phyloP scores from a whole-genome alignment of 495 filamentous ascomycete species.

The Tuber indicum region DNA sequence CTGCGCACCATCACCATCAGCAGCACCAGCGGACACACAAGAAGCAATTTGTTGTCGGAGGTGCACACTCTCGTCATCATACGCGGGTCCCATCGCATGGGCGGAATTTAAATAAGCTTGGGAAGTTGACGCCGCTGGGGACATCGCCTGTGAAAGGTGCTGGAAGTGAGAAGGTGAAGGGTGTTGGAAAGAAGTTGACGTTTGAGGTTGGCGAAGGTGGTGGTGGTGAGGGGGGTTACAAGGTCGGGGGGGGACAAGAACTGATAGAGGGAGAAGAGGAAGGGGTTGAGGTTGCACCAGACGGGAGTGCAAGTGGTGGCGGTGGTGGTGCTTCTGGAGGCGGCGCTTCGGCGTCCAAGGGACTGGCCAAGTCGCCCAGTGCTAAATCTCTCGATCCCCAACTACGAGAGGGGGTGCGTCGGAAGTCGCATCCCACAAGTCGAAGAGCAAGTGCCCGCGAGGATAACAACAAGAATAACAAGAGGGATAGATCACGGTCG shows the following conservation, averaged over 20 bases:
- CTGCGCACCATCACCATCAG: conserved; percentile 26
- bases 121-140: conserved; percentile 37
- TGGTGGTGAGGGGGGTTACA: conserved; percentile 31
- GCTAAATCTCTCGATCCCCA: conserved; percentile 39
- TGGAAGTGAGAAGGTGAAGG: conserved; percentile 25
- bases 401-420: conserved; percentile 21
- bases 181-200: conserved; percentile 33
- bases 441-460: background rate
- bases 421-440: conserved; percentile 11
- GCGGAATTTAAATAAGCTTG: conserved; percentile 44
- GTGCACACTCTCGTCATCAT: conserved; percentile 34
- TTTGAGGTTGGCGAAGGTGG: conserved; percentile 33
- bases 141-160: conserved; percentile 24
- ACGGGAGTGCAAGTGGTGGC: conserved; percentile 24
- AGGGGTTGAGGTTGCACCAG: conserved; percentile 4
- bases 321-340: conserved; percentile 17
- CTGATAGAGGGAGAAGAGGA: conserved; percentile 2
- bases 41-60: conserved; percentile 33
- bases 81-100: conserved; percentile 45
- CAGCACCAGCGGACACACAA: conserved; percentile 19
- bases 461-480: conserved; percentile 5
- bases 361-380: conserved; percentile 37
- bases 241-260: conserved; percentile 20
- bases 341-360: conserved; percentile 14
- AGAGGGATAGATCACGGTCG: conserved; percentile 32